phyloP scores from a whole-genome alignment of 2,329 filamentous ascomycete species.

The Penicillium sp. region DNA sequence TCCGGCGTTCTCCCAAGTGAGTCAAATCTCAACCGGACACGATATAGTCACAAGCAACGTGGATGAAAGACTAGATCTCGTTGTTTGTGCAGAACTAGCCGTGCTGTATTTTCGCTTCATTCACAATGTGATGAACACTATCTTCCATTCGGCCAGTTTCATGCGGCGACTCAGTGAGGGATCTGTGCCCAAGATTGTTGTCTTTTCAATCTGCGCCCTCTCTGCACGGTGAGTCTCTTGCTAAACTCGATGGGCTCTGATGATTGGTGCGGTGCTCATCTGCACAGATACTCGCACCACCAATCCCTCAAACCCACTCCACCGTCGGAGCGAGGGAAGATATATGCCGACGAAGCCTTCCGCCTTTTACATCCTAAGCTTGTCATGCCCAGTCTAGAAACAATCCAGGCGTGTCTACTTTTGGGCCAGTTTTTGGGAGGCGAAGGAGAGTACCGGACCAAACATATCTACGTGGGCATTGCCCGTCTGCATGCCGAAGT shows the following conservation, averaged over 20 bases:
- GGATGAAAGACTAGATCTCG: not conserved
- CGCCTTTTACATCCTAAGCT: not conserved
- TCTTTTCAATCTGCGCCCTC: not conserved
- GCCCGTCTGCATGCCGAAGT: constrained; percentile 29
- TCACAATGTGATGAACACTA: constrained; percentile 30
- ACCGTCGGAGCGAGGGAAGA: not conserved
- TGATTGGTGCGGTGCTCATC: not conserved
- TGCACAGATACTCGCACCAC: not conserved
- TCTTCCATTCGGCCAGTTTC: constrained; percentile 29
- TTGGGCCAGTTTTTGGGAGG: constrained; percentile 27
- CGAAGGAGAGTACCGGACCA: constrained; percentile 24
- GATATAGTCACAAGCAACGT: not conserved
- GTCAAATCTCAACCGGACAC: not conserved
- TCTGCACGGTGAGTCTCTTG: not conserved
- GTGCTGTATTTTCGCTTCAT: constrained; percentile 28
- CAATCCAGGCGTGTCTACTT: constrained; percentile 23
- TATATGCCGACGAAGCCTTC: not conserved
- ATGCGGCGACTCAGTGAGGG: constrained; percentile 23
- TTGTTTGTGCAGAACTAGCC: constrained; percentile 22
- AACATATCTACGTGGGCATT: constrained; percentile 27
- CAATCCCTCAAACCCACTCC: not conserved
- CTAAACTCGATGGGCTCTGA: not conserved
- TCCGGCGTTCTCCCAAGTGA: not conserved
- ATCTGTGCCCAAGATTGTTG: constrained; percentile 1
- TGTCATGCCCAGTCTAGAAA: constrained; percentile 24